Evolutionary conservation across 345 rosid species (phyloP).

Genomic region (Cochlearia excelsa): DNA sequence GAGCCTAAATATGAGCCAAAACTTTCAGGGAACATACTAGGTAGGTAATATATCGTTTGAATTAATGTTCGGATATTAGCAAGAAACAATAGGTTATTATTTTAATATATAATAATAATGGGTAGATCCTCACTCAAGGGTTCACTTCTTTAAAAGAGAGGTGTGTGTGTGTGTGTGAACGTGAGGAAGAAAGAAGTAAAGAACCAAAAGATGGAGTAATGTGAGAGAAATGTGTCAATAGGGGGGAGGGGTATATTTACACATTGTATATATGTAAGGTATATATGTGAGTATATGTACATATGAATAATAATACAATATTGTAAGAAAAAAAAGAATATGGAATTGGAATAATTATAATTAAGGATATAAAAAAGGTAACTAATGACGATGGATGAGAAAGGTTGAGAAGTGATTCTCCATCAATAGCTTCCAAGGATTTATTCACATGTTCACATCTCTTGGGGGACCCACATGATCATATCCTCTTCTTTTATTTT

Average conservation of each 20-base stretch:
- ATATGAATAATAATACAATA: conserved; percentile 1
- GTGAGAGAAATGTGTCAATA: conserved; percentile 33
- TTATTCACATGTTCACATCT: conserved; percentile 39
- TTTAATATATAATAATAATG: too few species aligned
- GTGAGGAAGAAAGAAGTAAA: conserved; percentile 26
- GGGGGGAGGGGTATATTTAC: conserved; percentile 18
- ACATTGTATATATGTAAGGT: conserved; percentile 8
- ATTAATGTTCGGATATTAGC: too few species aligned
- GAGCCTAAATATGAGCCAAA: too few species aligned
- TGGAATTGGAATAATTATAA: conserved; percentile 26
- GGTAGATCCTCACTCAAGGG: too few species aligned
- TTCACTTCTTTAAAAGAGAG: neutral
- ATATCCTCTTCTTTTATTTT: conserved; percentile 6
- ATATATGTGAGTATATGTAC: neutral
- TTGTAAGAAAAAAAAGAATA: conserved; percentile 2
- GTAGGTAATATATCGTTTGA: too few species aligned
- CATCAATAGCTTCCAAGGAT: conserved; percentile 37
- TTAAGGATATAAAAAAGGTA: conserved; percentile 24
- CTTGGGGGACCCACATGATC: conserved; percentile 36
- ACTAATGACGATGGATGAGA: conserved; percentile 37
- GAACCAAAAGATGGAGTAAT: conserved; percentile 36
- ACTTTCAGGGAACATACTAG: too few species aligned
- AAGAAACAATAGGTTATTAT: too few species aligned
- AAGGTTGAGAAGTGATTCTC: conserved; percentile 38
- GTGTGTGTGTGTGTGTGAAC: conserved; percentile 21